phyloP scores from a whole-genome alignment of 2,329 filamentous ascomycete species.

The Arthrobotrys megalospora region DNA sequence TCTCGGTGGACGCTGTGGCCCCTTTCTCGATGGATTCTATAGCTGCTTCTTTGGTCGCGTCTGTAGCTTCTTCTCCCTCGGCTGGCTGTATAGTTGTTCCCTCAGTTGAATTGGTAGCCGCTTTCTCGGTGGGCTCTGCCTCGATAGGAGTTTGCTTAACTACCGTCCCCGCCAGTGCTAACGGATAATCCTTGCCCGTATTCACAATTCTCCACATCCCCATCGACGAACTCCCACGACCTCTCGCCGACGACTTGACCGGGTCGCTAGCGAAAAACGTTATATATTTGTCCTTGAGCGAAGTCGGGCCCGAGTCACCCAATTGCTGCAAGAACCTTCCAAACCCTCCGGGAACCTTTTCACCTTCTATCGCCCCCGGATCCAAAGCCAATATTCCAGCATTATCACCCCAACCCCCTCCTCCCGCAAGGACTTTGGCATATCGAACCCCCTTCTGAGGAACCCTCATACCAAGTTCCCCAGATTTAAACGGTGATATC shows the following conservation, averaged over 20 bases:
- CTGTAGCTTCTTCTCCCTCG: neutral
- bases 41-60: neutral
- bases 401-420: constrained; percentile 87
- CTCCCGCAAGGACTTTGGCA: constrained; percentile 70
- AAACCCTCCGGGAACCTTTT: constrained; percentile 5
- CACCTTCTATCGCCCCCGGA: constrained; percentile 70
- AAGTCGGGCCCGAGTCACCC: neutral
- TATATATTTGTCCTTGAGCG: neutral
- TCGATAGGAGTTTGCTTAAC: neutral
- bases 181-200: neutral
- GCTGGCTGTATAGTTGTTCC: too few species aligned
- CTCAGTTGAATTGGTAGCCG: too few species aligned
- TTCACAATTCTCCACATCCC: constrained; percentile 3
- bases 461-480: neutral
- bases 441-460: constrained; percentile 64
- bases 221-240: neutral
- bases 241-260: neutral
- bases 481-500: neutral
- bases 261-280: neutral
- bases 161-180: neutral
- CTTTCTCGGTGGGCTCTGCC: too few species aligned
- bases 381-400: constrained; percentile 84
- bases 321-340: neutral
- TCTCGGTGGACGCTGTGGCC: too few species aligned
- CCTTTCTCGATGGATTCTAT: neutral